Conservation (phyloP, 306 rosid species). For the Citrullus mucosospermus region DNA sequence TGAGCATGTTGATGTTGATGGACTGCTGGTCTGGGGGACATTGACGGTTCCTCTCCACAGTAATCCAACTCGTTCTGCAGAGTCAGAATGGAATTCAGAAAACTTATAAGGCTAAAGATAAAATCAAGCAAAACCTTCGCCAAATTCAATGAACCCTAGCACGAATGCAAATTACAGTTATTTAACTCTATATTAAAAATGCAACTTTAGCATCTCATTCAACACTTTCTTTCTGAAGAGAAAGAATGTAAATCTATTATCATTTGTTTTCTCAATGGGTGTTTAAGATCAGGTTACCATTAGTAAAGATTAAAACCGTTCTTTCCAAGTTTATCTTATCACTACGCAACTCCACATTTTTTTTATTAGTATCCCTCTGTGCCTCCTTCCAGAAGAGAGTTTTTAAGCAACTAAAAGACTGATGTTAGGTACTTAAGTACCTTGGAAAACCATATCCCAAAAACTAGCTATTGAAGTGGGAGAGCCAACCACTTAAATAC, state of each 20-base stretch:
- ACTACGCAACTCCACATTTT: background rate
- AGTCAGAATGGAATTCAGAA: background rate
- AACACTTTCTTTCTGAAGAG: background rate
- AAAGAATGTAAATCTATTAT: background rate
- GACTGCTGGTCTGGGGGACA: constrained; percentile 52
- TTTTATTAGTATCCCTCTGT: background rate
- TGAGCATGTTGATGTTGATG: constrained; percentile 59
- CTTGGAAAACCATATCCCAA: too few species aligned
- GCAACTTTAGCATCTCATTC: background rate
- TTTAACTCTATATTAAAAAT: background rate
- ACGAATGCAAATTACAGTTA: background rate
- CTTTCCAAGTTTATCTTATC: too few species aligned
- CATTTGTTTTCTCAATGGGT: too few species aligned
- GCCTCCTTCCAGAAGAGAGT: background rate
- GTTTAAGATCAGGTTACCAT: background rate
- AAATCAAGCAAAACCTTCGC: too few species aligned
- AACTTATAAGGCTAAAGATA: background rate
- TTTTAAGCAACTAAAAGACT: background rate
- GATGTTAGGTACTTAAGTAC: too few species aligned
- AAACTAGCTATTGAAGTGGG: too few species aligned
- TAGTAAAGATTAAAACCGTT: background rate
- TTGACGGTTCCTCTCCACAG: constrained; percentile 62
- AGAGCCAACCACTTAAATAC: too few species aligned
- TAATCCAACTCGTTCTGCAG: constrained; percentile 69
- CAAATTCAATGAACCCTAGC: background rate